Evolutionary conservation across 2,329 filamentous ascomycete genomes (phyloP), one percentile per base, ranked within the genome.

Genomic region (Sporothrix humicola): DNA sequence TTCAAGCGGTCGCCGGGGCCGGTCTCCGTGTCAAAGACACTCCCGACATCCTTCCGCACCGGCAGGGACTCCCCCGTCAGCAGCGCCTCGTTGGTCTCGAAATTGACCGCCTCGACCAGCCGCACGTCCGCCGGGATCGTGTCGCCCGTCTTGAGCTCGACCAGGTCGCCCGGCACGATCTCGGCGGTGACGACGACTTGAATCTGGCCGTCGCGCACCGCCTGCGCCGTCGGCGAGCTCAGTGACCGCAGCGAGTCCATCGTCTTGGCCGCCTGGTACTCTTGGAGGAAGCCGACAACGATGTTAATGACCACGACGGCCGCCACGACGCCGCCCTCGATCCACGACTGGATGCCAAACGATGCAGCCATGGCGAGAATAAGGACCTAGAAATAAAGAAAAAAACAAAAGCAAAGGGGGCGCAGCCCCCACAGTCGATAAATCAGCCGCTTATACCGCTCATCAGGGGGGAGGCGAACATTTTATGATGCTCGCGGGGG

Each of bases 1-100:
- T 94, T 94, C 77, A 90, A 84, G 9, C 92, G 87, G 78, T 94
- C 92, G 70, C 90, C 77, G 73, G 79, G 88, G 80, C 82, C 90
- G 79, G 80, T 85, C 77, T 78, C 83, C 2, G 83, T 83, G 3
- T 82, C 79, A 5, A 78, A 71, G 37, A 87, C 85, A 73, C n/a
- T n/a, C n/a, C n/a, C n/a, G n/a, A n/a, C 83, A 58, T 87, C 85
- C 83, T 94, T 92, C 79, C 90, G 88, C 26, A 92, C 90, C 6
- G 92, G 90, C 15, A 92, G 84, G 2, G 92, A 92, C 81, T 95
- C 92, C 78, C 92, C 92, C 5, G 92, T 94, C 58, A 94, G 86
- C 68, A 92, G 89, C 61, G 91, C 90, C 81, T 94, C 92, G 77
- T 97, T 93, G 78, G 92, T 93, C 75, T 90, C 89, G 61, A 94